These are phyloP conservation scores for Luffa acutangula DNA, from an alignment of 306 rosid species.

Conservation along the genomic window DNA sequence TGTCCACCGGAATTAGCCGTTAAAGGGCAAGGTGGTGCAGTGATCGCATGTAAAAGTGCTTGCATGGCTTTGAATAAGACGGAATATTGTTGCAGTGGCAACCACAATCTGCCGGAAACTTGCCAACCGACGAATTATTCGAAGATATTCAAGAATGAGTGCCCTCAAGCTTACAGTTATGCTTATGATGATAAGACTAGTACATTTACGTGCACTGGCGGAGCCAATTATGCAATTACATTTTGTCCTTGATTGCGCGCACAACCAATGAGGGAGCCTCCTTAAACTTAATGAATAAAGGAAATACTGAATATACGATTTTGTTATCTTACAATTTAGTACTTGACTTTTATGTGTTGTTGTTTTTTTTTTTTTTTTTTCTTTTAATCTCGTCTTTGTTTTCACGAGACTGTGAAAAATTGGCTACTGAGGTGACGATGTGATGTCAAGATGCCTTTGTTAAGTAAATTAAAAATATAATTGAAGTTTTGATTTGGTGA, in stretches of 20 bases:
- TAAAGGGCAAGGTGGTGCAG: constrained; percentile 20
- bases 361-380: no score
- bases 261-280: no score
- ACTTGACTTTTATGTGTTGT: no score
- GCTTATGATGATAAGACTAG: constrained; percentile 41
- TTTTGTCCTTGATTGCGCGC: constrained; percentile 31
- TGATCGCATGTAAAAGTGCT: constrained; percentile 61
- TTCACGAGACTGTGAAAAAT: no score
- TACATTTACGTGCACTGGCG: constrained; percentile 36
- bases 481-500: no score
- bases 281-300: no score
- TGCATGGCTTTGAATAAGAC: constrained; percentile 32
- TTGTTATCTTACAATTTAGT: no score
- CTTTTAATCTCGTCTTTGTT: no score
- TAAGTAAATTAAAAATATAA: no score
- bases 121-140: constrained; percentile 46
- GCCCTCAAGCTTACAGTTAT: constrained; percentile 62
- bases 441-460: no score
- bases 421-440: no score
- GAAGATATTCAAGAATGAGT: constrained; percentile 25
- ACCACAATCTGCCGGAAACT: not conserved
- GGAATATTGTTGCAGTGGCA: constrained; percentile 43
- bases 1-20: constrained; percentile 30
- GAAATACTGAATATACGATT: no score
- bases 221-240: constrained; percentile 38